These are phyloP conservation scores for Kregervanrija delftensis DNA, from an alignment of 805 yeast genomes.

Conservation along the genomic window DNA sequence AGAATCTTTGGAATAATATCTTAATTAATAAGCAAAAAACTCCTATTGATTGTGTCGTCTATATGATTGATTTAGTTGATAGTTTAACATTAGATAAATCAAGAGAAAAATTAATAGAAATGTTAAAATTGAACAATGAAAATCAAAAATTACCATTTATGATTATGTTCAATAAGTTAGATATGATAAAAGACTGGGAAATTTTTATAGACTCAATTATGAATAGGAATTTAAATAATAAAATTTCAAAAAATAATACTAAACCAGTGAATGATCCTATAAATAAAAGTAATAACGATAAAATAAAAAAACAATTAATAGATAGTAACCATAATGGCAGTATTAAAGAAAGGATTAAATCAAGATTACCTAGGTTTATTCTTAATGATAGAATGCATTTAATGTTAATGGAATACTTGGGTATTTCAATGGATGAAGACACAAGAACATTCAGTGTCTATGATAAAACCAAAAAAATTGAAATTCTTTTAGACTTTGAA, in stretches of 20 bases:
- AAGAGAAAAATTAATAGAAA: conserved; percentile 14
- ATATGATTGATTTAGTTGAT: conserved; percentile 26
- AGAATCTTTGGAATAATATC: conserved; percentile 18
- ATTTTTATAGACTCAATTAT: conserved; percentile 1
- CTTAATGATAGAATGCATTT: conserved; percentile 6
- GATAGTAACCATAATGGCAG: too few species aligned
- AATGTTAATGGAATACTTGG: conserved; percentile 14
- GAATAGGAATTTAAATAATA: neutral
- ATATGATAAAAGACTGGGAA: conserved; percentile 18
- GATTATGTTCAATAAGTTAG: conserved; percentile 26
- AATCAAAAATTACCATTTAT: conserved; percentile 18
- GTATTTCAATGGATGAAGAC: conserved; percentile 7
- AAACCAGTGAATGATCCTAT: neutral
- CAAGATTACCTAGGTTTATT: neutral
- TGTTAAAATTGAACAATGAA: conserved; percentile 15
- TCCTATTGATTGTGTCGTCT: conserved; percentile 17
- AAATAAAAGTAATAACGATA: conserved; percentile 1
- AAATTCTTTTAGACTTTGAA: too few species aligned
- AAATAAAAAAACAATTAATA: too few species aligned
- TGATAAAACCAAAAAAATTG: too few species aligned
- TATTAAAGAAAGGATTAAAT: neutral
- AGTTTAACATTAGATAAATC: conserved; percentile 19
- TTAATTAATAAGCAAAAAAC: conserved; percentile 1
- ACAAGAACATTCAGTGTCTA: too few species aligned
- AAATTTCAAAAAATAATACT: conserved; percentile 1